Conservation (phyloP, 345 rosid species). For the Rhodomyrtus tomentosa region DNA sequence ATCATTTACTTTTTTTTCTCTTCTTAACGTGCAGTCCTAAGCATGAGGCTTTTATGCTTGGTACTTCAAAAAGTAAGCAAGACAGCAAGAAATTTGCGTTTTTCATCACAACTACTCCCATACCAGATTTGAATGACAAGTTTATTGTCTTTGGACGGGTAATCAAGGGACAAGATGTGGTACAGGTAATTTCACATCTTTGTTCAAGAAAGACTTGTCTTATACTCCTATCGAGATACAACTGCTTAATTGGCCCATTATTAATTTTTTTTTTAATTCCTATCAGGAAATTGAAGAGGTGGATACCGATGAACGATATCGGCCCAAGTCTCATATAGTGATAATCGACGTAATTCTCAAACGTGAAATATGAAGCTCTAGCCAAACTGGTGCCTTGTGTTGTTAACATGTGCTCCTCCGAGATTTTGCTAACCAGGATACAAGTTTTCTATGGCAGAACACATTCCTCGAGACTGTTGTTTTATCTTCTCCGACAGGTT, state of each 20-base stretch:
- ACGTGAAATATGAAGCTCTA: constrained; percentile 29
- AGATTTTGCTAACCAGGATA: background rate
- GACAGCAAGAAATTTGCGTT: constrained; percentile 51
- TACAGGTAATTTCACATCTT: constrained; percentile 40
- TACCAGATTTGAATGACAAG: constrained; percentile 66
- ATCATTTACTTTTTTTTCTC: background rate
- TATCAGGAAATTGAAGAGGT: constrained; percentile 93
- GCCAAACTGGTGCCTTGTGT: background rate
- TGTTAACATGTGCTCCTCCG: background rate
- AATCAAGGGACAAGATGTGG: constrained; percentile 71
- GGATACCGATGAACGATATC: constrained; percentile 84
- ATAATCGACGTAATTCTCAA: constrained; percentile 45
- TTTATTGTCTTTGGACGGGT: constrained; percentile 74
- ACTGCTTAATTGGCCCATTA: background rate
- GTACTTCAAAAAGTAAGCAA: constrained; percentile 50
- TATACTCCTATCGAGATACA: background rate
- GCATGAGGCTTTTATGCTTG: constrained; percentile 81
- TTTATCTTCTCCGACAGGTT: background rate
- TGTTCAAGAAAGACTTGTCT: background rate
- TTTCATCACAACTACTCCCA: constrained; percentile 75
- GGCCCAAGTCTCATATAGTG: constrained; percentile 58
- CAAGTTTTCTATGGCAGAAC: background rate
- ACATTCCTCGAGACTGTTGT: background rate
- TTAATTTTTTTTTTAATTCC: background rate
- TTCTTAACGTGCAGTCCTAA: constrained; percentile 34